Evolutionary conservation across 2,329 filamentous ascomycete species (phyloP), one percentile per base, ranked within the genome.

Genomic region (Colletotrichum sp.): DNA sequence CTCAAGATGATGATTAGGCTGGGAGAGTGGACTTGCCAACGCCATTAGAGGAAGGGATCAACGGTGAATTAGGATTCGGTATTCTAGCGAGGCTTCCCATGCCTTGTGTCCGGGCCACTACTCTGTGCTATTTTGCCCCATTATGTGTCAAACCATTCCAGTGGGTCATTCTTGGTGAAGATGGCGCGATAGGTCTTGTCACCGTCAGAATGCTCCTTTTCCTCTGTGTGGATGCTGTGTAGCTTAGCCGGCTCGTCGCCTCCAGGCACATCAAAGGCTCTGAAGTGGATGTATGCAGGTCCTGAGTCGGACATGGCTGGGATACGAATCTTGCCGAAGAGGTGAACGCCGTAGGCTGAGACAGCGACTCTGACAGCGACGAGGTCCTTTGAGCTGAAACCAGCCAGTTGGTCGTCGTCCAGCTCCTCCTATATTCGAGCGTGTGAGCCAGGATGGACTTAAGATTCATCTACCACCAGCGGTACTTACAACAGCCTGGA

Each of bases 1-100:
- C 89, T 6, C 90, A 92, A 78, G 95, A 97, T 68, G 92, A 93
- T 77, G 92, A 92, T 21, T 74, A 7, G 52, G 34, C 63, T n/a
- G 10, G 12, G 36, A 16, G 4, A 18, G 7, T 18, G 30, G 12
- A 7, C 10, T 39, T 18, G 21, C 39, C 21, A 26, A 28, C 44
- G 34, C 49, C 6, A 28, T 64, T 13, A n/a, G 30, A 57, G 10
- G 6, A 10, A 8, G 30, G 34, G 18, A 28, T 26, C 9, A 44
- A 63, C 21, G 21, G 24, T 28, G 16, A 57, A 71, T 26, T 12
- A 21, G 36, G 24, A 24, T 64, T 63, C 15, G 34, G 34, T 64
- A 44, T 64, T 16, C 36, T 59, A 28, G 18, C 21, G 16, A 26
- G 21, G 21, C 55, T 26, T 59, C 28, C 24, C 28, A 10, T 52